Conservation (phyloP, 176 grass and related monocot genomes). For the Metroxylon sagu region DNA sequence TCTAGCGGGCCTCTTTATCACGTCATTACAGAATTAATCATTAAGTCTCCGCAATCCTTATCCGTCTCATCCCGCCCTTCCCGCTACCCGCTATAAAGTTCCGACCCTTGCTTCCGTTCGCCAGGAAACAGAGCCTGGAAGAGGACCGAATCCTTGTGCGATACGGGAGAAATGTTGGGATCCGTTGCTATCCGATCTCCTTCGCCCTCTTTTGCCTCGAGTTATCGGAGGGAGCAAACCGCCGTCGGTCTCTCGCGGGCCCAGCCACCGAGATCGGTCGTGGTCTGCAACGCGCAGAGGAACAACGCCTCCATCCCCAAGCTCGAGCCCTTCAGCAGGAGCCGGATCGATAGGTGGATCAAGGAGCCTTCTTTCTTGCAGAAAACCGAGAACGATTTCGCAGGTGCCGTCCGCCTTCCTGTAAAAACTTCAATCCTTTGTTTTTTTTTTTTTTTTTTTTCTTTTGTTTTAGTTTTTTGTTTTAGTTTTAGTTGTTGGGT, state of each 20-base stretch:
- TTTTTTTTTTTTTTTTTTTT: not conserved
- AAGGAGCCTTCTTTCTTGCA: slow-evolving; percentile 58
- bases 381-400: slow-evolving; percentile 57
- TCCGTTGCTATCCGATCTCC: slow-evolving; percentile 31
- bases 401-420: slow-evolving; percentile 22
- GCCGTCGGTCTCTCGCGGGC: not conserved
- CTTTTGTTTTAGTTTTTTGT: not conserved
- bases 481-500: too few species aligned
- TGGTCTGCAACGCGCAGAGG: slow-evolving; percentile 33
- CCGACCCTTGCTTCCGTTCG: too few species aligned
- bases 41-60: too few species aligned
- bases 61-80: too few species aligned
- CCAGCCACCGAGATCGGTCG: slow-evolving; percentile 7
- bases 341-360: slow-evolving; percentile 50
- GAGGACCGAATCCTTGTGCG: not conserved
- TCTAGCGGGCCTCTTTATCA: too few species aligned
- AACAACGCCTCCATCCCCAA: slow-evolving; percentile 68
- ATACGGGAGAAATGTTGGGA: slow-evolving; percentile 31
- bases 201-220: not conserved
- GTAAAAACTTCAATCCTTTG: too few species aligned
- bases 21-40: too few species aligned
- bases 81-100: too few species aligned
- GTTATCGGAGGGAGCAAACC: not conserved
- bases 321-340: slow-evolving; percentile 56
- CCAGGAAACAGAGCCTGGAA: too few species aligned